Evolutionary conservation across 1,284 basidiomycete genomes (phyloP), one percentile per base, ranked within the genome.

Genomic region (Sporisorium iseilematis-ciliati): DNA sequence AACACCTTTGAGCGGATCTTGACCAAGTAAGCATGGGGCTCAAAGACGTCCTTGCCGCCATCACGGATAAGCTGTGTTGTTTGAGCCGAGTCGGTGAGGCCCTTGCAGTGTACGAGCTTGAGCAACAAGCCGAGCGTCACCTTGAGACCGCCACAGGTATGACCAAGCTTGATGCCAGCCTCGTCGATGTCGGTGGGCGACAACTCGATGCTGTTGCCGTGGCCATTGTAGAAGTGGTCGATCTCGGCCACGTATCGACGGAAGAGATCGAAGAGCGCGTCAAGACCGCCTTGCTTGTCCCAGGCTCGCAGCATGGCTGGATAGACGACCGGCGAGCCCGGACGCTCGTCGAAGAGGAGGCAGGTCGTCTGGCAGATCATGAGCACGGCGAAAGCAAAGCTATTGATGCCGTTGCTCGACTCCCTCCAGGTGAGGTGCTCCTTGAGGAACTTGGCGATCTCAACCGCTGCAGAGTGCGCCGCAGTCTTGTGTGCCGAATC

Each of bases 21-120:
- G 66, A 98, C 91, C 54, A 99, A 88, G 85, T 97, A 92, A 80
- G 92, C 91, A 82, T 92, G 90, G 0, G 93, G 90, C 79, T 95
- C 91, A 77, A 96, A 97, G 84, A 65, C 65, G 21, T 74, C 77
- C 11, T 55, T 57, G 29, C 71, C 60, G 21, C 62, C 70, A 4
- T 75, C 64, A 21, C 71, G 62, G 41, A 64, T 56, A 21, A 93
- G 88, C 21, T 92, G 87, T 3, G 88, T 84, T 0, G 94, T 96
- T 84, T 98, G 95, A 1, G 90, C 88, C 12, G 93, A 93, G 67
- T 97, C 95, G 62, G 94, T 89, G 25, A 97, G 87, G 14, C 92
- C 90, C 77, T 92, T 92, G 33, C 92, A 90, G 1, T 92, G 91
- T 29, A 93, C 89, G 51, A 98, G 88, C 8, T 91, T 90, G 63